Evolutionary conservation across 176 grass and related monocot species (phyloP).

Genomic region (Canna indica): DNA sequence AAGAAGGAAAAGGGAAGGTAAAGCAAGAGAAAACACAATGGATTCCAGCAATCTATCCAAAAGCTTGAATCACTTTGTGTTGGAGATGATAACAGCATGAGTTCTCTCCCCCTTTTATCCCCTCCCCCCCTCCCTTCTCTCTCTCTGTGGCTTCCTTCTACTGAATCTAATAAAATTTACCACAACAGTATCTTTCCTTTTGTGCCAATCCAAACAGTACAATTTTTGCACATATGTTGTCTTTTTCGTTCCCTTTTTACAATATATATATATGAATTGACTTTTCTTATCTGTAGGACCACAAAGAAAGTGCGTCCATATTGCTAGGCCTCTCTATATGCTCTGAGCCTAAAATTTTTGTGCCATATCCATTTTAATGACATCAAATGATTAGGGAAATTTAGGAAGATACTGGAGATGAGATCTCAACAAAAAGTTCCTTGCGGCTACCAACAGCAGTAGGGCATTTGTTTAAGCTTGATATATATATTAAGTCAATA

Average conservation of each 20-base stretch:
- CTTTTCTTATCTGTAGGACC: too few species aligned
- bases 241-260: background rate
- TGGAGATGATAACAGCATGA: slow-evolving; percentile 1
- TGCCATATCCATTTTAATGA: too few species aligned
- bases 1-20: background rate
- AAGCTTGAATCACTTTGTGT: background rate
- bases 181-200: background rate
- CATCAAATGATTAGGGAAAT: too few species aligned
- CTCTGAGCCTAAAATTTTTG: too few species aligned
- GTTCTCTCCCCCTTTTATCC: background rate
- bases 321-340: too few species aligned
- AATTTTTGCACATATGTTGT: background rate
- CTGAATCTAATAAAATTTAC: background rate
- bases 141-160: background rate
- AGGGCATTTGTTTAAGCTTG: too few species aligned
- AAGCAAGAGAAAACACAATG: background rate
- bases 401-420: too few species aligned
- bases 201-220: background rate
- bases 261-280: too few species aligned
- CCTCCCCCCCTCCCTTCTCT: background rate
- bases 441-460: too few species aligned
- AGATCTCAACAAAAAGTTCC: too few species aligned
- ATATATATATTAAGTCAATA: too few species aligned
- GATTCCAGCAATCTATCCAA: background rate
- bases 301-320: too few species aligned